phyloP scores from a whole-genome alignment of 208 protist species.

The Wallacemonas rigidus region DNA sequence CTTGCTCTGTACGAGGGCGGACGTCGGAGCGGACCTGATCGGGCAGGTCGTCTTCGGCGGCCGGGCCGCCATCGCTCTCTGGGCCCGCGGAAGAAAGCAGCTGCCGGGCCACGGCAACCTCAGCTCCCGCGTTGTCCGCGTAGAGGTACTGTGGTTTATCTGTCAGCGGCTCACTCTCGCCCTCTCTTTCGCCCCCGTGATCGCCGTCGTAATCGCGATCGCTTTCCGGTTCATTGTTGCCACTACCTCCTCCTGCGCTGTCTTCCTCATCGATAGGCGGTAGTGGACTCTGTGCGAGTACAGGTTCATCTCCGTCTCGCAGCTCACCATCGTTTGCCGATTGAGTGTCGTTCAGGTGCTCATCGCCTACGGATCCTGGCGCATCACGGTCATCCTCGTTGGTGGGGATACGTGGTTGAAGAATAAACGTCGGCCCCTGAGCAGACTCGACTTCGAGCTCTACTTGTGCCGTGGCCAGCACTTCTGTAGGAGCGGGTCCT shows the following conservation, averaged over 20 bases:
- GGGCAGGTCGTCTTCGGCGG: slow-evolving; percentile 27
- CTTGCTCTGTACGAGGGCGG: slow-evolving; percentile 9
- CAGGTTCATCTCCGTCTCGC: background rate
- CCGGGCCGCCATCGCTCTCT: background rate
- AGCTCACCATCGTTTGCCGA: background rate
- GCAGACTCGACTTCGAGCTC: slow-evolving; percentile 2
- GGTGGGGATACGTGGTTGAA: background rate
- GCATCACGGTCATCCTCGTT: background rate
- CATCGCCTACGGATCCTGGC: background rate
- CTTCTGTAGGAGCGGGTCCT: background rate
- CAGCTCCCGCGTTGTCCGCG: slow-evolving; percentile 29
- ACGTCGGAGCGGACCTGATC: slow-evolving; percentile 49
- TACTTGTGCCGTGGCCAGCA: slow-evolving; percentile 1
- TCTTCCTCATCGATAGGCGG: background rate
- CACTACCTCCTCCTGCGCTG: background rate
- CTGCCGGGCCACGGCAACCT: slow-evolving; percentile 17
- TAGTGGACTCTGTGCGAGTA: too few species aligned
- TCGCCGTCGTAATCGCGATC: background rate
- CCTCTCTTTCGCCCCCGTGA: background rate
- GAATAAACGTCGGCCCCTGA: slow-evolving; percentile 3
- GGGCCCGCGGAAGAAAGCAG: background rate
- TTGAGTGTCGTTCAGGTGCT: background rate
- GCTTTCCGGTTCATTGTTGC: background rate
- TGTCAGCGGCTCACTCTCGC: background rate
- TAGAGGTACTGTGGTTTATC: background rate